Base-by-base conservation (phyloP, 202 grass and related monocot genomes). In the Schoenoplectus tabernaemontani region DNA sequence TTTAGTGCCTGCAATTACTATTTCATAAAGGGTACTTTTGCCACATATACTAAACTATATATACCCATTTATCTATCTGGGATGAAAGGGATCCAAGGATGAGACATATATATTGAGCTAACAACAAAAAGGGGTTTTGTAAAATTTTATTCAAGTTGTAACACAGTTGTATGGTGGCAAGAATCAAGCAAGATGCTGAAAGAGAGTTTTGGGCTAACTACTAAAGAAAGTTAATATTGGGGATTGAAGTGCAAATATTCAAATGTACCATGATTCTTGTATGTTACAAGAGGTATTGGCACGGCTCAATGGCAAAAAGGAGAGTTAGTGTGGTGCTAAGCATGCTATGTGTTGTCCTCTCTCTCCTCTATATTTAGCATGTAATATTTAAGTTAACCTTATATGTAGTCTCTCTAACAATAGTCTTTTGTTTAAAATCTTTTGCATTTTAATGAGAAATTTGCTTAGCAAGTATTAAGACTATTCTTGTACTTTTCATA, bases 231-330 rank as follows among this genome's bases (percentile, higher is more conserved):
- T 78, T 24, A 79, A 80, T 30, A 9, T 65, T 17, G 15, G 42
- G 77, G 59, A 64, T 51, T 48, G 58, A 65, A 51, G 78, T 51
- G 78, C 42, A 64, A 80, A 64, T 80, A 34, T 80, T 43, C 59
- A 7, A 65, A 80, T 51, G 13, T 51, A 80, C 60, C 10, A 28
- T 80, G 39, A 36, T 66, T 41, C 63, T 33, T 1, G 39, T 69
- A 69, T 5, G 34, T 58, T 56, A 22, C 59, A 48, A 80, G 78
- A 64, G 78, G 60, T 80, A 80, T 80, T 80, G 78, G 78, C 78
- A 53, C 78, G 78, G 78, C 78, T 80, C 78, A 80, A 80, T n/a
- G 22, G 26, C 62, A 51, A 19, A 79, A 34, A 64, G 57, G 58
- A 64, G 58, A 80, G 44, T 65, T 65, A 8, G 78, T 64, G 42